Evolutionary conservation across 2,329 filamentous ascomycete genomes (phyloP), one percentile per base, ranked within the genome.

Genomic region (Zymoseptoria brevis): DNA sequence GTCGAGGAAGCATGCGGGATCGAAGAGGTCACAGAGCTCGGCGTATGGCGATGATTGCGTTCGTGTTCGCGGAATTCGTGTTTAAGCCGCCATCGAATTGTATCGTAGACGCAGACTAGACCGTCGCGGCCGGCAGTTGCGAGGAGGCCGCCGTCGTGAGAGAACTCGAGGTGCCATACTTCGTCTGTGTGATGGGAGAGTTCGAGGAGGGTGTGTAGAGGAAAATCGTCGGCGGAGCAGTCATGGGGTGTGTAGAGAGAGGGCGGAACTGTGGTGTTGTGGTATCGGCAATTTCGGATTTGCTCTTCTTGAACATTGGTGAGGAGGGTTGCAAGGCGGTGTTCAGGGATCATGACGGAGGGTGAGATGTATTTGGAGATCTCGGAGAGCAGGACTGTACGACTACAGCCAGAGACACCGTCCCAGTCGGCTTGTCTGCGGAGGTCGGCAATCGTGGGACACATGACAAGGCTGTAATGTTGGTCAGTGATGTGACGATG

Each of bases 331-430:
- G 90, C 90, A 51, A 99, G 79, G 6, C 94, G 87, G 72, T 94
- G 89, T 70, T 96, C 90, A 1, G 94, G 94, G 57, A 99, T 88
- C 92, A 99, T 97, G 51, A 96, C 89, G 3, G 91, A 94, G 0
- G 94, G 93, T 1, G 94, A 96, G 72, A 99, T 96, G 58, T 85
- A 96, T 78, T 82, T 90, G 22, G 92, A 96, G 35, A 97, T 77
- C 60, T 94, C 85, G 0, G 89, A 90, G 19, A 97, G 81, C 3
- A 97, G 76, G 16, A 80, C 77, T 63, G 85, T 84, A 63, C 93
- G 85, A 50, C 91, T 96, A 58, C 84, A 76, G 50, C 88, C 90
- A 50, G 82, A 75, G 1, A 90, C 87, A 13, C 90, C 91, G 71
- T 96, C 90, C 92, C 93, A 97, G 8, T 84, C 81, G 1, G 92